phyloP scores from a whole-genome alignment of 768 basidiomycete species.

The Auricularia sp. region DNA sequence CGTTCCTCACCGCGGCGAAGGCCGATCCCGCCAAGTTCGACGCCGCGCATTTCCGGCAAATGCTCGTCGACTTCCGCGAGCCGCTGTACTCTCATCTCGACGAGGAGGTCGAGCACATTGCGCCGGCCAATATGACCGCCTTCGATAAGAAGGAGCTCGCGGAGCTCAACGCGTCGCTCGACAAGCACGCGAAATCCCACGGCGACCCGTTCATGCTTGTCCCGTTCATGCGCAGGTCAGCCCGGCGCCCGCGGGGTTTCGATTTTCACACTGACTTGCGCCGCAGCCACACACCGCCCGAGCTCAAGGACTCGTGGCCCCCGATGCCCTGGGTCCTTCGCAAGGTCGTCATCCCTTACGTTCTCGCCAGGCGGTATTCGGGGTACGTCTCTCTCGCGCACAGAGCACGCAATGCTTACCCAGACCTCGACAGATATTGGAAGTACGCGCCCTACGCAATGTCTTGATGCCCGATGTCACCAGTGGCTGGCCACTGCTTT shows the following conservation, averaged over 20 bases:
- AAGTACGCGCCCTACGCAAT: conserved; percentile 28
- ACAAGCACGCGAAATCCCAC: conserved; percentile 24
- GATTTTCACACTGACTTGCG: background rate
- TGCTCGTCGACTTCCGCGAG: conserved; percentile 21
- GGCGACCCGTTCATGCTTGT: conserved; percentile 25
- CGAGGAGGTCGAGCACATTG: conserved; percentile 28
- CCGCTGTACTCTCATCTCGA: conserved; percentile 30
- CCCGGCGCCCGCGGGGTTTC: background rate
- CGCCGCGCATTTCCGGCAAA: conserved; percentile 16
- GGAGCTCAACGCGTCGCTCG: conserved; percentile 19
- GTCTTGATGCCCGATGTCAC: conserved; percentile 11
- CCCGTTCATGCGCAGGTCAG: conserved; percentile 30
- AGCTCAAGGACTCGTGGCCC: conserved; percentile 29
- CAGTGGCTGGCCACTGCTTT: background rate
- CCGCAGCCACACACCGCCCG: conserved; percentile 30
- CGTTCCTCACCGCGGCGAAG: conserved; percentile 16
- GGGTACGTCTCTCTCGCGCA: conserved; percentile 21
- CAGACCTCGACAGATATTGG: conserved; percentile 24
- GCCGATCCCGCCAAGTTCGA: conserved; percentile 24
- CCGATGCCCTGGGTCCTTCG: conserved; percentile 30
- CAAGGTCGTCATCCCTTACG: conserved; percentile 27
- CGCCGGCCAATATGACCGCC: conserved; percentile 21
- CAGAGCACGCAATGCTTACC: background rate
- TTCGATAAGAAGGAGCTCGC: conserved; percentile 22
- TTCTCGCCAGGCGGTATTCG: conserved; percentile 25